A percentile compares a stretch with the other conserved stretches of the same genome.
These are phyloP conservation scores for Quercus wislizeni DNA, from an alignment of 306 rosid genomes.

Conservation along the genomic window DNA sequence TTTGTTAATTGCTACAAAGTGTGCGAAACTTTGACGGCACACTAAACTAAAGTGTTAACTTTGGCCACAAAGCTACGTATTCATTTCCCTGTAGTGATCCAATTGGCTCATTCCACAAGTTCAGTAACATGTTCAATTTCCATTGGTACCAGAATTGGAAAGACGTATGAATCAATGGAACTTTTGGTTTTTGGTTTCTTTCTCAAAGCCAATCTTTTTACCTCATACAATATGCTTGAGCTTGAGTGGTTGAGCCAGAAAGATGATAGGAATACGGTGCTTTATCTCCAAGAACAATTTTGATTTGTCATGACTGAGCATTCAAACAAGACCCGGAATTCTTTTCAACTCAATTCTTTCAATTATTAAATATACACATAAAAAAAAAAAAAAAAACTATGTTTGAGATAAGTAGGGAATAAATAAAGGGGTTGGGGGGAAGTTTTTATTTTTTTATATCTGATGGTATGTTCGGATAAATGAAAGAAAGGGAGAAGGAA, in stretches of 20 bases:
- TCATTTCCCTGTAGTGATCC: neutral
- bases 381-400: no score
- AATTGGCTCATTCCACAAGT: neutral
- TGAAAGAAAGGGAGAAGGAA: no score
- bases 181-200: neutral
- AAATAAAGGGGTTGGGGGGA: no score
- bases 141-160: neutral
- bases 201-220: neutral
- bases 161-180: neutral
- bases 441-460: no score
- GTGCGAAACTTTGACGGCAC: constrained; percentile 30
- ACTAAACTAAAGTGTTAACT: neutral
- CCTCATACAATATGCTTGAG: neutral
- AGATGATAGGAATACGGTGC: neutral
- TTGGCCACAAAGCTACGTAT: constrained; percentile 11
- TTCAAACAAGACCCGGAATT: neutral
- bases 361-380: neutral
- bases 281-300: neutral
- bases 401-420: no score
- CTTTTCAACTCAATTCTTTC: neutral
- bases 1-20: neutral
- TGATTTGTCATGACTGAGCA: neutral
- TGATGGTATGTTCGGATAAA: no score
- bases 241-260: no score
- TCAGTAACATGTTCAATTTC: neutral